A percentile compares a stretch with the other conserved stretches of the same genome.
These are phyloP conservation scores for Aspergillus hancockii DNA, from an alignment of 495 filamentous ascomycete species.

Conservation along the genomic window DNA sequence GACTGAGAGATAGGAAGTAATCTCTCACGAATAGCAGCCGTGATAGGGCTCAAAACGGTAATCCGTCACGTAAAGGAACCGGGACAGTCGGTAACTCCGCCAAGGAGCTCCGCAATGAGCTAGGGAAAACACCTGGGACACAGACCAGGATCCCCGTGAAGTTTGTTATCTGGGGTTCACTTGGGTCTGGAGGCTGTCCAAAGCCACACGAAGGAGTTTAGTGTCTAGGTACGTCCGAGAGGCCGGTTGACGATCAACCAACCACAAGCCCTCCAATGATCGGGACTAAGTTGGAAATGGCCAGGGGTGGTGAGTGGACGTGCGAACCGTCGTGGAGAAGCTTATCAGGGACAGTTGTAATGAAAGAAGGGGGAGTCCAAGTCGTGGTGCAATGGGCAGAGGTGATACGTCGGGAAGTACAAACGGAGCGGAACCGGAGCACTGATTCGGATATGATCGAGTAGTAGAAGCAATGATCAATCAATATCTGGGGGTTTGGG, in stretches of 20 bases:
- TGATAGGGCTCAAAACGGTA: conserved; percentile 2
- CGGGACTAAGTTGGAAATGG: conserved; percentile 7
- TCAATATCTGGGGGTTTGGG: background rate
- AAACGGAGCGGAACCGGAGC: conserved; percentile 1
- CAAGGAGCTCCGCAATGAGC: conserved; percentile 20
- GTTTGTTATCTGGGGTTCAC: conserved; percentile 20
- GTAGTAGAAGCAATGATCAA: background rate
- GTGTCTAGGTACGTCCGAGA: background rate
- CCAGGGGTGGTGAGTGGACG: conserved; percentile 14
- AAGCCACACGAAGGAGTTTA: background rate
- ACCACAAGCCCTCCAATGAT: conserved; percentile 14
- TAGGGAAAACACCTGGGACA: background rate
- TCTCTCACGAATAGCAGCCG: conserved; percentile 5
- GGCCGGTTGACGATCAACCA: conserved; percentile 7
- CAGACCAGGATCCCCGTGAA: conserved; percentile 13
- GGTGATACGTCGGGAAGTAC: background rate
- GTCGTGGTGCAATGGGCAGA: conserved; percentile 2
- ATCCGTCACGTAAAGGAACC: conserved; percentile 23
- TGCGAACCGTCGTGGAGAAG: conserved; percentile 26
- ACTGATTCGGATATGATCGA: background rate
- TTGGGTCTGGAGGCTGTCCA: background rate
- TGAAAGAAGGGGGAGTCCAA: background rate
- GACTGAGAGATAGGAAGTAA: conserved; percentile 19
- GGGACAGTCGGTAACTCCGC: conserved; percentile 17
- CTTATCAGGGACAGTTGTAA: conserved; percentile 25